These are phyloP conservation scores for Symbiodinium pilosum DNA, from an alignment of 73 alveolate genomes.

Conservation along the genomic window DNA sequence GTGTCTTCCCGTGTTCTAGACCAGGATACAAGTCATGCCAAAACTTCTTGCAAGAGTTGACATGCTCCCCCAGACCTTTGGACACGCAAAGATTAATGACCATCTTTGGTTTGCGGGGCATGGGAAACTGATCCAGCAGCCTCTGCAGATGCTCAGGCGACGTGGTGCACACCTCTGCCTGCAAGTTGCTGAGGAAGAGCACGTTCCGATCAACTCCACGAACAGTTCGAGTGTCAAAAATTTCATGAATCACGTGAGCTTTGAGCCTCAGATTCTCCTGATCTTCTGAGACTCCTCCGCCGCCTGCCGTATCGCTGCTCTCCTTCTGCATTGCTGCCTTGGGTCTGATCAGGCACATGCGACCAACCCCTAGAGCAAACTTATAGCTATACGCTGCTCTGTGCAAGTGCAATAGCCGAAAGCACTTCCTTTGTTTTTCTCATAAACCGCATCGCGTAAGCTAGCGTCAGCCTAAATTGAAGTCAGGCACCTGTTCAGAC, in stretches of 20 bases:
- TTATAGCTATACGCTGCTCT: too few species aligned
- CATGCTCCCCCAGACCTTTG: conserved; percentile 20
- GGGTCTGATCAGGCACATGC: too few species aligned
- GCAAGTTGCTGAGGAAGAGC: conserved; percentile 12
- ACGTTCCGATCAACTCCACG: conserved; percentile 10
- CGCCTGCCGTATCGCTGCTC: background rate
- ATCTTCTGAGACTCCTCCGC: background rate
- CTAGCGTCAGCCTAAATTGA: too few species aligned
- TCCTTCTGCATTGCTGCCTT: background rate
- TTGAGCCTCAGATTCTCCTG: background rate
- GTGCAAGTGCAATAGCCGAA: background rate
- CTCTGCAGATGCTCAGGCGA: conserved; percentile 21
- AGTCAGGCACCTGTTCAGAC: too few species aligned
- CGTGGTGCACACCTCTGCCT: conserved; percentile 28
- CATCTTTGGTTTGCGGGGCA: conserved; percentile 33
- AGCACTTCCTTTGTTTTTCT: background rate
- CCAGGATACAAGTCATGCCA: background rate
- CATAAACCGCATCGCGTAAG: background rate
- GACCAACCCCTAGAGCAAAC: too few species aligned
- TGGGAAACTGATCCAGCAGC: conserved; percentile 27
- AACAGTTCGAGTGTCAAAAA: background rate
- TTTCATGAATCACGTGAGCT: conserved; percentile 18
- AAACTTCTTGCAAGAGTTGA: background rate
- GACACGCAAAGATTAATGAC: conserved; percentile 32
- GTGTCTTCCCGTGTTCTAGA: background rate